These are phyloP conservation scores for Albatrellus ellisii DNA, from an alignment of 768 basidiomycete species.

Conservation along the genomic window DNA sequence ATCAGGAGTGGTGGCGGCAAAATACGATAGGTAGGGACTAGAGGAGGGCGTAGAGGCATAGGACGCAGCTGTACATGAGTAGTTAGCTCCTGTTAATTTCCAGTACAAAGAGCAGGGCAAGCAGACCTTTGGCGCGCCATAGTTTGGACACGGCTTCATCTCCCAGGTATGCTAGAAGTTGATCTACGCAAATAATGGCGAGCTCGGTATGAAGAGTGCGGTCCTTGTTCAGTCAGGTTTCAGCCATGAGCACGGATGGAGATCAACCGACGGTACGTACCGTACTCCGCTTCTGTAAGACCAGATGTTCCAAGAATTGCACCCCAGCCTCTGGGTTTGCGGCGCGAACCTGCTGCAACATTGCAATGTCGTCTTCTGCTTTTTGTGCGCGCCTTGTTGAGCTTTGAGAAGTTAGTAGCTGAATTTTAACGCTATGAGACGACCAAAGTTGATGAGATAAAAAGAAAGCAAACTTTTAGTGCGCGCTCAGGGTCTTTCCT, in stretches of 20 bases:
- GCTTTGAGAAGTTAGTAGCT: slow-evolving; percentile 52
- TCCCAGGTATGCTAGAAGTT: slow-evolving; percentile 14
- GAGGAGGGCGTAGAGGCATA: slow-evolving; percentile 18
- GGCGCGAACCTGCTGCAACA: slow-evolving; percentile 42
- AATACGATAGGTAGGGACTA: slow-evolving; percentile 54
- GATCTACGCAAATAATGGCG: slow-evolving; percentile 7
- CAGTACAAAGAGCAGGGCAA: neutral
- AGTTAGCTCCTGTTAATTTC: no score
- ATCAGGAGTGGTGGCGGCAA: slow-evolving; percentile 73
- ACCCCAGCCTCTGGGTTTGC: slow-evolving; percentile 48
- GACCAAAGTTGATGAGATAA: neutral
- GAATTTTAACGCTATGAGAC: slow-evolving; percentile 1
- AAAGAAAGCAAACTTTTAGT: slow-evolving; percentile 37
- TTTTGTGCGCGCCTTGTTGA: slow-evolving; percentile 41
- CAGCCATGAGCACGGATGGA: neutral
- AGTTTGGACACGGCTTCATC: slow-evolving; percentile 11
- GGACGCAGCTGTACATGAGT: slow-evolving; percentile 16
- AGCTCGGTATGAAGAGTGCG: slow-evolving; percentile 53
- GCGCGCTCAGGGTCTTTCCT: slow-evolving; percentile 56
- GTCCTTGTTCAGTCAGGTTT: slow-evolving; percentile 26
- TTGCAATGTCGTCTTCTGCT: slow-evolving; percentile 44
- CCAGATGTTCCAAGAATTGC: slow-evolving; percentile 70
- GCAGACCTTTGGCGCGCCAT: slow-evolving; percentile 13
- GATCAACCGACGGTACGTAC: slow-evolving; percentile 24
- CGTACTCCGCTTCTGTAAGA: slow-evolving; percentile 51